Percentiles rank a stretch among this genome's conserved stretches.
Evolutionary conservation across 495 filamentous ascomycete genomes (phyloP).

Genomic region (Antarctomyces pellizariae): DNA sequence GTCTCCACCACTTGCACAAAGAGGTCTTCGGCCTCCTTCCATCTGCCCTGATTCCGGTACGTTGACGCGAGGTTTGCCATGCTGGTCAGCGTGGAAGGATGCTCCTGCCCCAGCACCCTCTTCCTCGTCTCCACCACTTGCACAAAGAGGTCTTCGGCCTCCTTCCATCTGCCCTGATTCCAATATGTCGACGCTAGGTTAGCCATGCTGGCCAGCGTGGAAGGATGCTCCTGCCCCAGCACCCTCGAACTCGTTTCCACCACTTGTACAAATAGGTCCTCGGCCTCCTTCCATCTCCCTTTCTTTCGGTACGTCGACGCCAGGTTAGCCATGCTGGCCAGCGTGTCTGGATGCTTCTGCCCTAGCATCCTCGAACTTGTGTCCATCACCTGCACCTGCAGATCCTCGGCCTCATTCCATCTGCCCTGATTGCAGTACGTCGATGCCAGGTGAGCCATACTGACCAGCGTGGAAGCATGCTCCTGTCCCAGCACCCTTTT

Average conservation of each 20-base stretch:
- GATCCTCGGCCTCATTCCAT: slow-evolving; percentile 14
- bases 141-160: slow-evolving; percentile 10
- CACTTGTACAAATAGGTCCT: slow-evolving; percentile 8
- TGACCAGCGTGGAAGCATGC: slow-evolving; percentile 15
- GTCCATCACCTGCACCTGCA: slow-evolving; percentile 13
- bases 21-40: too few species aligned
- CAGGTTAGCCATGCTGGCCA: slow-evolving; percentile 15
- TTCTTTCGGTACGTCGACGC: slow-evolving; percentile 8
- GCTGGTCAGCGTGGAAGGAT: slow-evolving; percentile 10
- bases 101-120: slow-evolving; percentile 9
- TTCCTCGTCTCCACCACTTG: slow-evolving; percentile 8
- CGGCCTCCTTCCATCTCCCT: slow-evolving; percentile 12
- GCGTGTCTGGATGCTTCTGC: slow-evolving; percentile 16
- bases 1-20: too few species aligned
- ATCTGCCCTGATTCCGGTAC: slow-evolving; percentile 11
- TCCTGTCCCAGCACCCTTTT: slow-evolving; percentile 12
- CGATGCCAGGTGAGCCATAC: slow-evolving; percentile 14
- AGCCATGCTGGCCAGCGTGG: slow-evolving; percentile 7
- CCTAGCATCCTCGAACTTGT: slow-evolving; percentile 11
- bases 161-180: slow-evolving; percentile 9
- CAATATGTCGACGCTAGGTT: slow-evolving; percentile 7
- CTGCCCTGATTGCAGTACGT: slow-evolving; percentile 13
- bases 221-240: slow-evolving; percentile 11
- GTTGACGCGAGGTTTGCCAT: slow-evolving; percentile 11
- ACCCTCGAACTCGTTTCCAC: slow-evolving; percentile 10